Conservation (phyloP, 2,329 filamentous ascomycete species). For the Colletotrichum cuscutae region DNA sequence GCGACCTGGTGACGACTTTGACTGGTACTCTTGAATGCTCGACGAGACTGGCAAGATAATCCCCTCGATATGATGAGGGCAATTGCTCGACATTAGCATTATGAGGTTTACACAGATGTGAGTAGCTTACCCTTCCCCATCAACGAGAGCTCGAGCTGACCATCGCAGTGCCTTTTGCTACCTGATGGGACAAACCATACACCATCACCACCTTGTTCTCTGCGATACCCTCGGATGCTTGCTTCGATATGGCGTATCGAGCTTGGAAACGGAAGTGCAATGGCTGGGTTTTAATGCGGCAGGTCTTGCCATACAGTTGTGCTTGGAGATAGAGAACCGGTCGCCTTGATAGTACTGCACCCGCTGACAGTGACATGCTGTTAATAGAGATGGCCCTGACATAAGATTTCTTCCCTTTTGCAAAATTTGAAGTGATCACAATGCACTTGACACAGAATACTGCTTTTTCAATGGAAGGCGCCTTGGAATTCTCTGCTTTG, state of each 20-base stretch:
- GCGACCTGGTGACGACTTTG: not conserved
- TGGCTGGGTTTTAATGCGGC: not conserved
- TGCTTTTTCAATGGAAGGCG: accelerated
- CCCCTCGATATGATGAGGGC: not conserved
- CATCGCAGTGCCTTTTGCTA: not conserved
- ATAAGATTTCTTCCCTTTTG: not conserved
- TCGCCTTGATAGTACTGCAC: not conserved
- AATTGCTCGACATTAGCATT: not conserved
- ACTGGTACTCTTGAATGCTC: not conserved
- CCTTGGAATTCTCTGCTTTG: not conserved
- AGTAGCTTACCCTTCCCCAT: not conserved
- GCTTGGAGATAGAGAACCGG: not conserved
- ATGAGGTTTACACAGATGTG: not conserved
- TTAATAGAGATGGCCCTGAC: not conserved
- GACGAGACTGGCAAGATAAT: not conserved
- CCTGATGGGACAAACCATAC: not conserved
- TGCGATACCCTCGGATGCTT: not conserved
- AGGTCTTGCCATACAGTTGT: not conserved
- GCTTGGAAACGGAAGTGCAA: not conserved
- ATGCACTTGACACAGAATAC: not conserved
- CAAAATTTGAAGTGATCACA: not conserved
- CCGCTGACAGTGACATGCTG: not conserved
- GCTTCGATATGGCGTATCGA: not conserved
- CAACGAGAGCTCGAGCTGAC: not conserved
- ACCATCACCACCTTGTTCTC: not conserved